Evolutionary conservation across 2,329 filamentous ascomycete species (phyloP).

Genomic region (Penicillium sp.): DNA sequence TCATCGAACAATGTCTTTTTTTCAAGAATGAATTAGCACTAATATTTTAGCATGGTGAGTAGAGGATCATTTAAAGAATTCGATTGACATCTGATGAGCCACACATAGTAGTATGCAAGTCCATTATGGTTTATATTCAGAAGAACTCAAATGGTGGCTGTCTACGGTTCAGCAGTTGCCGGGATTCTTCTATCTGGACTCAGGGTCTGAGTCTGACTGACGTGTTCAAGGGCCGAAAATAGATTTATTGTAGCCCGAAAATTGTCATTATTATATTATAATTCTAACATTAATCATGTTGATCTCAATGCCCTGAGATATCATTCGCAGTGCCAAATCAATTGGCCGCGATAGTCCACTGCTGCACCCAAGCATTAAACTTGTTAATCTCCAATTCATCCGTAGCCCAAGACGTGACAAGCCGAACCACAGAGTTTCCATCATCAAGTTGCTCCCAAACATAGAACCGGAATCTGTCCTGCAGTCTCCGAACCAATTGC

Average conservation of each 20-base stretch:
- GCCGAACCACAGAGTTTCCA: slow-evolving; percentile 44
- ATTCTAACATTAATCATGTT: not conserved
- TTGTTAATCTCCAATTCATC: slow-evolving; percentile 45
- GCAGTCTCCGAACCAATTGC: slow-evolving; percentile 40
- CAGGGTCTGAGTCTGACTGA: too few species aligned
- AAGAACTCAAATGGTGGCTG: too few species aligned
- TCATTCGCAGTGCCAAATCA: not conserved
- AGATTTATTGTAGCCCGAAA: not conserved
- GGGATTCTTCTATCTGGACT: too few species aligned
- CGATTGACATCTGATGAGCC: too few species aligned
- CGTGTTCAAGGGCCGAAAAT: too few species aligned
- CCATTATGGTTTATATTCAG: too few species aligned
- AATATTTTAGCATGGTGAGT: too few species aligned
- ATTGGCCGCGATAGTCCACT: slow-evolving; percentile 26
- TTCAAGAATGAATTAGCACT: too few species aligned
- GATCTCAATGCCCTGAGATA: not conserved
- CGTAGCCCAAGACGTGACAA: slow-evolving; percentile 56
- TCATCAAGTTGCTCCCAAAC: slow-evolving; percentile 50
- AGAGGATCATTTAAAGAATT: too few species aligned
- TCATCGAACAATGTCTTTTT: too few species aligned
- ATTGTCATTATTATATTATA: slow-evolving; percentile 4
- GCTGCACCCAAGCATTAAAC: slow-evolving; percentile 31
- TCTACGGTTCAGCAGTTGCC: too few species aligned
- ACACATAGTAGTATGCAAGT: too few species aligned
- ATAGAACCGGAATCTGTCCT: slow-evolving; percentile 51